These are phyloP conservation scores for Aspergillus cavernicola DNA, from an alignment of 495 filamentous ascomycete species.

Conservation along the genomic window DNA sequence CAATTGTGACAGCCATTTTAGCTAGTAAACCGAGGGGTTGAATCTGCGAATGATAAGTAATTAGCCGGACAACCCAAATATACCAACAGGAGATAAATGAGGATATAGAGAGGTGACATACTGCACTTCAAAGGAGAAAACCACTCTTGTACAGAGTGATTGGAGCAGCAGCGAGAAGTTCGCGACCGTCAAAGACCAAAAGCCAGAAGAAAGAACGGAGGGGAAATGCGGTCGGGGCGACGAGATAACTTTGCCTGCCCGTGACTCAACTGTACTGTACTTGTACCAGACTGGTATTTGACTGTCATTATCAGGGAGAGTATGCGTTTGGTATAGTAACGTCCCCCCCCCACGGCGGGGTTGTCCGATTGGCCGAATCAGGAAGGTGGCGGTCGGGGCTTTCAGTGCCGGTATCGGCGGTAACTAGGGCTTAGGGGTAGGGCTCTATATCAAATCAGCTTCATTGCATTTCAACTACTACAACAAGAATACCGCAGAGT, in stretches of 20 bases:
- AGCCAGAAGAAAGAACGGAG: constrained; percentile 26
- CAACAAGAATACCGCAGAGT: no score
- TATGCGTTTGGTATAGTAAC: neutral
- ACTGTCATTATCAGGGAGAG: neutral
- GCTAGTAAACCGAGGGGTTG: neutral
- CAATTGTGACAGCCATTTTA: constrained; percentile 54
- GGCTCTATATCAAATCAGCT: neutral
- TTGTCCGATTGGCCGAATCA: constrained; percentile 5
- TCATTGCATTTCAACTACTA: no score
- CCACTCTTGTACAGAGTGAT: constrained; percentile 12
- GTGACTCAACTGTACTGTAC: constrained; percentile 17
- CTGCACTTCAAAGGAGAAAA: constrained; percentile 9
- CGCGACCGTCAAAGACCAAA: constrained; percentile 32
- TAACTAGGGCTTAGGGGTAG: constrained; percentile 19
- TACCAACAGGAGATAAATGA: neutral
- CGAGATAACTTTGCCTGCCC: constrained; percentile 13
- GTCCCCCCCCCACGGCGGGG: constrained; percentile 12
- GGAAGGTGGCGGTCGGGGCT: constrained; percentile 19
- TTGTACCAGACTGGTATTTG: constrained; percentile 1
- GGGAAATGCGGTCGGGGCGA: constrained; percentile 18
- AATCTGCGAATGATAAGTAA: neutral
- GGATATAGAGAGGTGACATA: neutral
- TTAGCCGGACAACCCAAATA: neutral
- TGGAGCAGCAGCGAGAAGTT: constrained; percentile 28
- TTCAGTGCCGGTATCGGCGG: constrained; percentile 16